Base-by-base conservation (phyloP, 1,139 yeast genomes). In the Blastobotrys apis region DNA sequence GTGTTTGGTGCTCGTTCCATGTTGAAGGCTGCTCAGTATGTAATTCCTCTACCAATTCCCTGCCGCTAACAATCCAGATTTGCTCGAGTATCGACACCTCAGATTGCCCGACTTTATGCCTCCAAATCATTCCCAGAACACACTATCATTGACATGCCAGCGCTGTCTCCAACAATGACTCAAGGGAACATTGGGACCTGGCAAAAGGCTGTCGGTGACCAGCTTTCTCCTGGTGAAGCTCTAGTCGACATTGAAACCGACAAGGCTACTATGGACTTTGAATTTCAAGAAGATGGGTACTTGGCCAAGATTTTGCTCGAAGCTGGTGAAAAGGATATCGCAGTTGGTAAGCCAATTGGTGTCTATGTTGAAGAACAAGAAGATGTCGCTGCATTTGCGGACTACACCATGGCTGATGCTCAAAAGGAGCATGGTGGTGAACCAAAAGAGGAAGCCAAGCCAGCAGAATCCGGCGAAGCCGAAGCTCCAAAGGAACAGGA, bases 251-350 rank as follows among this genome's bases (percentile, higher is more conserved):
- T 92, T 55, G 98, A 92, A 72, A 92, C 99, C 55, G 99, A 92
- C 68, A 92, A 92, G 75, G 98, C 99, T 47, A 84, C 90, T 53
- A 92, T 92, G 96, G 99, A 94, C 71, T 92, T 88, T 62, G 99
- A 92, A 71, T 92, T 92, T 75, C 97, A 90, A 73, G 99, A 94
- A 59, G 99, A 94, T 49, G 99, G 98, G 49, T 88, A 65, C 72
- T 74, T 92, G 63, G 97, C 98, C 55, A 86, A 92, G 75, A 81
- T 88, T 57, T 74, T 94, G 57, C 75, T 88, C 53, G 88, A 78
- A 30, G 90, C 81, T 53, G 97, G 97, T 44, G 69, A 95, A 49
- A 81, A 87, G 68, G 96, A 92, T 60, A 73, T 94, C 47, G 88
- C 94, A 41, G 95, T 92, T 44, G 95, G 95, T 58, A 80, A 82